These are phyloP conservation scores for Dioscorea dumetorum DNA, from an alignment of 106 monocot genomes.

Conservation along the genomic window DNA sequence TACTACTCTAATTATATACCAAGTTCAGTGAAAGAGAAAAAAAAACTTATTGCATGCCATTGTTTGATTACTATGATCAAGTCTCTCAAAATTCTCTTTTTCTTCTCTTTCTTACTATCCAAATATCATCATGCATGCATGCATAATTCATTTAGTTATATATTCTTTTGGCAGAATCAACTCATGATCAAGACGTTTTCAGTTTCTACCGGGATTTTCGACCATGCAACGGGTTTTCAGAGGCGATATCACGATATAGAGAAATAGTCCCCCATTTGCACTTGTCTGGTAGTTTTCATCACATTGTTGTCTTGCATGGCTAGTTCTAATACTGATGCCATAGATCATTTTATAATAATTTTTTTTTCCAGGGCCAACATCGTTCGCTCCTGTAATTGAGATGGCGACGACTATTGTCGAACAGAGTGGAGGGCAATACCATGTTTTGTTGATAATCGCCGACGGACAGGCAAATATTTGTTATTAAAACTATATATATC, in stretches of 20 bases:
- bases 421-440: slow-evolving; percentile 69
- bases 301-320: slow-evolving; percentile 1
- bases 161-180: slow-evolving; percentile 39
- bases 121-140: too few relatives aligned
- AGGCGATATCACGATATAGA: slow-evolving; percentile 51
- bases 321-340: neutral
- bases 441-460: slow-evolving; percentile 81
- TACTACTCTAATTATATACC: too few relatives aligned
- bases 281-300: slow-evolving; percentile 37
- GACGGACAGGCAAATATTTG: slow-evolving; percentile 69
- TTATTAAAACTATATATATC: neutral
- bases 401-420: slow-evolving; percentile 69
- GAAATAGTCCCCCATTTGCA: slow-evolving; percentile 52
- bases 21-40: too few relatives aligned
- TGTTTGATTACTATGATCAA: too few relatives aligned
- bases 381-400: slow-evolving; percentile 78
- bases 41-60: too few relatives aligned
- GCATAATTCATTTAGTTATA: too few relatives aligned
- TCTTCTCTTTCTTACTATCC: too few relatives aligned
- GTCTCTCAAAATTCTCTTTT: too few relatives aligned
- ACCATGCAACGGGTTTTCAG: slow-evolving; percentile 64
- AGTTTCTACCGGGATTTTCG: slow-evolving; percentile 44
- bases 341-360: neutral
- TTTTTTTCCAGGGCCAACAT: slow-evolving; percentile 53
- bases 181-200: slow-evolving; percentile 77